Base-by-base conservation (phyloP, 495 filamentous ascomycete genomes). In the Penicillium coprophilum region DNA sequence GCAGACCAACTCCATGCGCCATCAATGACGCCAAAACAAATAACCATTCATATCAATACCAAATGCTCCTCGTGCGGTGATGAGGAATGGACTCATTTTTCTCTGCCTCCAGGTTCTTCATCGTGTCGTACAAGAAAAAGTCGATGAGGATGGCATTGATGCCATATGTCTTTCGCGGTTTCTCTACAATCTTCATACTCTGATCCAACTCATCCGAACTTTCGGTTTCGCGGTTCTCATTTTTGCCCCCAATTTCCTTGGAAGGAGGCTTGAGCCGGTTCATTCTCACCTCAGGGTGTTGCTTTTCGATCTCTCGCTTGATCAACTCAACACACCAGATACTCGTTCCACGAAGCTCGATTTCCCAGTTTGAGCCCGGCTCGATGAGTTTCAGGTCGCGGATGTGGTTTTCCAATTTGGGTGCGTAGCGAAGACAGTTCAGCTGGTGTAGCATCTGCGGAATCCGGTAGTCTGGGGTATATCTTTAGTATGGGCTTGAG, bases 301-400 rank as follows among this genome's bases (percentile, higher is more conserved):
- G 61, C 30, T 75, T 79, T 49, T 85, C 62, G 46, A 98, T 98
- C 69, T 96, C 88, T n/a, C 88, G 79, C 53, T 84, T 77, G 57
- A 99, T 88, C 32, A 96, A 77, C 69, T 99, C 94, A 1, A 97
- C 87, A 55, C 88, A 91, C 94, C 92, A 97, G 39, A 97, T 95
- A 56, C 86, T 92, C 57, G 89, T 87, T 15, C 89, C 94, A 59
- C 94, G 82, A 3, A 99, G 70, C 64, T 99, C 91, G 23, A 96
- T 71, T 65, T 99, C 94, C 85, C 90, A 95, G 19, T 75, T 80
- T 39, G 86, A 82, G 0, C 92, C 93, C 36, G 79, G 81, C 43
- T 87, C 80, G 13, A 98, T 80, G 3, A 77, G 68, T 50, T 85
- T 81, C 50, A 81, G 77, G 4, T 72, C 69, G 7, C 81, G 77